These are phyloP conservation scores for Trametes villosa DNA, from an alignment of 768 basidiomycete species.

Conservation along the genomic window DNA sequence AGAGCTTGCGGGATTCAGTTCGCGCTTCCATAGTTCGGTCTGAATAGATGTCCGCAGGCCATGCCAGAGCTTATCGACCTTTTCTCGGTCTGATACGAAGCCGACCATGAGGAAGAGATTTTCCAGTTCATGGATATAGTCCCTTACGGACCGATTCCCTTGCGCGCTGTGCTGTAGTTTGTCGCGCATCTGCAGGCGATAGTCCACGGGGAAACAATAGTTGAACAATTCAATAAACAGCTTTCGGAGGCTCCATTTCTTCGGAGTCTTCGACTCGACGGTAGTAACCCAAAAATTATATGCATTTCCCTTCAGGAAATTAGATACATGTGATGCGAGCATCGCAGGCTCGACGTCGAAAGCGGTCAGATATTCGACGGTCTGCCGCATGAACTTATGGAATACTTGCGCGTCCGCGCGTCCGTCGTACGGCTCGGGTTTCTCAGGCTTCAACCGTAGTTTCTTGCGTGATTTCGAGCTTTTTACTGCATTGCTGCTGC, in stretches of 20 bases:
- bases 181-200: slow-evolving; percentile 15
- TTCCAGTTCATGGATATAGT: slow-evolving; percentile 25
- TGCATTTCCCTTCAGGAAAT: slow-evolving; percentile 38
- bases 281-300: slow-evolving; percentile 33
- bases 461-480: background rate
- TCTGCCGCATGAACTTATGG: slow-evolving; percentile 20
- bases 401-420: slow-evolving; percentile 10
- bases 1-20: background rate
- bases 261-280: slow-evolving; percentile 11
- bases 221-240: slow-evolving; percentile 28
- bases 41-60: slow-evolving; percentile 8
- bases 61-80: slow-evolving; percentile 14
- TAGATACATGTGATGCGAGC: background rate
- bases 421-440: slow-evolving; percentile 20
- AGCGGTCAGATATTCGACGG: slow-evolving; percentile 13
- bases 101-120: slow-evolving; percentile 21
- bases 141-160: slow-evolving; percentile 4
- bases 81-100: background rate
- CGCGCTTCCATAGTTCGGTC: slow-evolving; percentile 3
- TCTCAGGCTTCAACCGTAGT: slow-evolving; percentile 16
- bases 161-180: slow-evolving; percentile 4
- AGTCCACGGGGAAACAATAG: slow-evolving; percentile 30
- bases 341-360: background rate
- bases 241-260: slow-evolving; percentile 18
- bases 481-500: background rate